Base-by-base conservation (phyloP, 2,329 filamentous ascomycete genomes). In the Lizonia empirigonia region DNA sequence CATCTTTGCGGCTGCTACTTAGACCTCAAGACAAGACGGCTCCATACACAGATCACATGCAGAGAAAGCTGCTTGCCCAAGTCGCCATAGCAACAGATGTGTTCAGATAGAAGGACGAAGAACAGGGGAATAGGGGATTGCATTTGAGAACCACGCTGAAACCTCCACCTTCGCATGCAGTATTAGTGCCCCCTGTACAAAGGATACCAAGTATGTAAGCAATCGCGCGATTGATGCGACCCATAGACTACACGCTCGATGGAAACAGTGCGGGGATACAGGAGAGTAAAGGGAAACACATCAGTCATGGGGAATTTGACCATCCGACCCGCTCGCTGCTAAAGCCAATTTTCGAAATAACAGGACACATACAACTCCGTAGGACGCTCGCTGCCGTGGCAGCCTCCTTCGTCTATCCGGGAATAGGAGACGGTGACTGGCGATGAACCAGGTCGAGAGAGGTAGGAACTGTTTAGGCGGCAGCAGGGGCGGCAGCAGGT, bases 301-400 rank as follows among this genome's bases (percentile, higher is more conserved):
- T 73, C 65, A 73, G 62, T 73, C 69, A 70, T 72, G 66, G 68
- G 70, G 65, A 70, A 71, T 67, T 63, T 60, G 60, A 64, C 64
- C 60, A 67, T 70, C 70, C 66, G 67, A 69, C 58, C 70, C 69
- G 70, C 70, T 73, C 65, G 70, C 69, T 71, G 64, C 64, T 63
- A 69, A 71, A 70, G 63, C 69, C 68, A 70, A 71, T 72, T 73
- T 72, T 71, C 62, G 64, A 72, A 69, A 67, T 67, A 60, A 71
- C 60, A 65, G 55, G 60, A 73, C 65, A 67, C 67, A 69, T 62
- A 67, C 65, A 73, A 72, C 68, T 72, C 69, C 70, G 56, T 59
- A 60, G 52, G 67, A 72, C 68, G 58, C 67, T 72, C 66, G 68
- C 64, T 71, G 64, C 66, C 66, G 60, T 55, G 40, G 60, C 65